Percentiles rank a stretch among this genome's conserved stretches.
Conservation (phyloP, 441 rosid species). For the Erodium moschatum region DNA sequence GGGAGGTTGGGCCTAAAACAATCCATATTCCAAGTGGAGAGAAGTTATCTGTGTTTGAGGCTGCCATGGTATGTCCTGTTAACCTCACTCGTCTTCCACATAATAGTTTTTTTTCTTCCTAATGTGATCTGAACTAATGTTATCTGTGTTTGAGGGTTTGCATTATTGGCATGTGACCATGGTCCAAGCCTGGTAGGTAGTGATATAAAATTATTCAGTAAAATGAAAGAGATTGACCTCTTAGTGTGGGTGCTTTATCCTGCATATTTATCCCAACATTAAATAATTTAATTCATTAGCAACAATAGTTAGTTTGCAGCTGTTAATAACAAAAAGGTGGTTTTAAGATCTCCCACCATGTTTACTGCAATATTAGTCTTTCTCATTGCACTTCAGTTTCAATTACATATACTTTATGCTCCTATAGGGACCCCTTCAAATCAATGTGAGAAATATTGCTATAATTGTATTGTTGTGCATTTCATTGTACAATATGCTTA, state of each 20-base stretch:
- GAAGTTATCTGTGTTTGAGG: constrained; percentile 81
- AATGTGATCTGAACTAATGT: background rate
- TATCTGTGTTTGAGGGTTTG: too few relatives aligned
- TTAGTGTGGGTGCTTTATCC: background rate
- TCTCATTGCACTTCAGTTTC: background rate
- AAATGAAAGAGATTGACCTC: background rate
- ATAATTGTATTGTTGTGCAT: background rate
- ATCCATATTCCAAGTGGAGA: constrained; percentile 75
- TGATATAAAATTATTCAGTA: too few relatives aligned
- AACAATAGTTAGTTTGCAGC: background rate
- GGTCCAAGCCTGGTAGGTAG: too few relatives aligned
- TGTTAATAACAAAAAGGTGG: background rate
- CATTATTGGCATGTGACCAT: background rate
- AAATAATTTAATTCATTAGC: background rate
- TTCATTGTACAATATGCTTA: background rate
- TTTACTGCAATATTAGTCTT: too few relatives aligned
- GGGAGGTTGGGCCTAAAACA: constrained; percentile 91
- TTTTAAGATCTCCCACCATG: too few relatives aligned
- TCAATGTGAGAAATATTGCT: background rate
- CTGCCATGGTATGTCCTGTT: constrained; percentile 52
- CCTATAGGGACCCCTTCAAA: background rate
- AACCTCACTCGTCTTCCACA: background rate
- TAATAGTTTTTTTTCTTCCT: background rate
- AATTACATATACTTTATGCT: background rate
- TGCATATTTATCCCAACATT: background rate